Base-by-base conservation (phyloP, 2,329 filamentous ascomycete species). In the Apiospora marii region DNA sequence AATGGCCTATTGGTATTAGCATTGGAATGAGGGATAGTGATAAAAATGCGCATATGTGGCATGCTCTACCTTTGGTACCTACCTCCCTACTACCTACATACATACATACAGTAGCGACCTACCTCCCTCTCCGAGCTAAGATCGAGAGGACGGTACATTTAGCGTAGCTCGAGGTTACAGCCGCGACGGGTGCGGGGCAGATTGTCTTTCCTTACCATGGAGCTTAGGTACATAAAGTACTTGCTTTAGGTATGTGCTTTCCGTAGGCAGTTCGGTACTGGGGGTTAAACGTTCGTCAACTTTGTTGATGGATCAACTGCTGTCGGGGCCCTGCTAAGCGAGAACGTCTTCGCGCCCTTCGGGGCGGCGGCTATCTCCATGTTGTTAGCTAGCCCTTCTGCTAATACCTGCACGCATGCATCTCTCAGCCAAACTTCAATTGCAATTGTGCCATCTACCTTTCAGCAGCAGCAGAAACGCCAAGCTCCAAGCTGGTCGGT, bases 401-500 rank as follows among this genome's bases (percentile, higher is more conserved):
- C 37, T 41, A 41, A 8, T 41, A 22, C 46, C 46, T n/a, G n/a
- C 16, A 48, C 6, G 37, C 37, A 41, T 41, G 7, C 37, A 41
- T 41, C 37, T 41, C 37, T 8, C 37, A 22, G 7, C 22, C 46
- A 22, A 22, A 19, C 19, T 22, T n/a, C n/a, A n/a, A n/a, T n/a
- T 48, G 22, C 22, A n/a, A 2, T 22, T 48, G 22, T 48, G 46
- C 8, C 46, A 48, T n/a, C 46, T 19, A 22, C 19, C 19, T n/a
- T n/a, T n/a, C 46, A 49, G 44, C 48, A 49, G n/a, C n/a, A 49
- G n/a, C n/a, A 51, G 49, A 51, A 51, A 51, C 49, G n/a, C 49
- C n/a, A 24, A 51, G 49, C 49, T 51, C 10, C 49, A 51, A 24
- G 49, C 5, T 51, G 46, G 22, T 51, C n/a, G 46, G 22, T 51